A percentile compares a stretch with the other conserved stretches of the same genome.
These are phyloP conservation scores for Trichophyton equinum DNA, from an alignment of 2,329 filamentous ascomycete species.

Conservation along the genomic window DNA sequence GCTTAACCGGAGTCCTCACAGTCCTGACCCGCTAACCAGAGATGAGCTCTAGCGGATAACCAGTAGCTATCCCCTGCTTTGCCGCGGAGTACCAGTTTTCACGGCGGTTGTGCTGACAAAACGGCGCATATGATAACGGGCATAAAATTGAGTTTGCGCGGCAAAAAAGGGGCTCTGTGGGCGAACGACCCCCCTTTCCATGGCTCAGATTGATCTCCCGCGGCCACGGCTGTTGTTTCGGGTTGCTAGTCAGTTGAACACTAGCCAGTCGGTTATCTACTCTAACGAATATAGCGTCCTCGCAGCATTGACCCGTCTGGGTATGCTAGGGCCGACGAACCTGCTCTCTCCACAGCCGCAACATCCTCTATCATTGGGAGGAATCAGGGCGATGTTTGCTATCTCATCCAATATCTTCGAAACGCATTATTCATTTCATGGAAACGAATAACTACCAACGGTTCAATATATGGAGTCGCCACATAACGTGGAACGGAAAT, in stretches of 20 bases:
- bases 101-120: background rate
- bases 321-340: too few relatives aligned
- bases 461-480: too few relatives aligned
- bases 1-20: background rate
- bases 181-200: background rate
- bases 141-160: background rate
- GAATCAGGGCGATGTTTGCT: too few relatives aligned
- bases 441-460: too few relatives aligned
- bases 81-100: background rate
- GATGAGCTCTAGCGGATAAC: background rate
- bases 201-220: background rate
- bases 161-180: background rate
- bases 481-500: too few relatives aligned
- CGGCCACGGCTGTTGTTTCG: background rate
- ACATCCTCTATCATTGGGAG: too few relatives aligned
- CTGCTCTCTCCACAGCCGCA: too few relatives aligned
- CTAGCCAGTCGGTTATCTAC: background rate
- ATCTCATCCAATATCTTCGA: too few relatives aligned
- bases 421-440: too few relatives aligned
- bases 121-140: background rate
- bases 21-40: background rate
- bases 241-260: background rate
- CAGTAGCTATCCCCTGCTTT: background rate
- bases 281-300: too few relatives aligned
- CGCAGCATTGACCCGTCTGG: too few relatives aligned